Base-by-base conservation (phyloP, 1,139 yeast genomes). In the Scheffersomyces lignicola region DNA sequence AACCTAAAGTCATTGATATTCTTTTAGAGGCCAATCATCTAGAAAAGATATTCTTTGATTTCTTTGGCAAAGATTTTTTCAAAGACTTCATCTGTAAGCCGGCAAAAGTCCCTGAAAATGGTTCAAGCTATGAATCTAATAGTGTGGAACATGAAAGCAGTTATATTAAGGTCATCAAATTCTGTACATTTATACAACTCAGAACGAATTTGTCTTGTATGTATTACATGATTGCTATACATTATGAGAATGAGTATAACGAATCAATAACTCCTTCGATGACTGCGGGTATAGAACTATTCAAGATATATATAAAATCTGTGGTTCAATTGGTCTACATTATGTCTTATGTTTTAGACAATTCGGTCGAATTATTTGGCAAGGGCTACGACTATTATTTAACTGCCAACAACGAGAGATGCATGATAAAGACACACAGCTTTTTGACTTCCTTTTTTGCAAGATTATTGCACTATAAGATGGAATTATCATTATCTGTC, bases 21-120 rank as follows among this genome's bases (percentile, higher is more conserved):
- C 51, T 70, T 24, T 41, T 44, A 9, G 71, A 69, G 41, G 62
- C 75, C 1, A 68, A 65, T 37, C 52, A 55, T 25, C 49, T 70
- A 34, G 76, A 70, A 44, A 59, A 51, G 38, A 39, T 61, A 3
- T 69, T 69, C 37, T 53, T 60, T 32, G 56, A 66, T 4, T 53
- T 58, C 32, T 70, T 69, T 44, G 76, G 76, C 3, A 65, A 65
- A 35, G 74, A 70, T 43, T 70, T 68, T 42, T 70, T 70, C 48
- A 59, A 60, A 34, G 72, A 65, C 33, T 56, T 51, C 25, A 60
- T 70, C 28, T 65, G 74, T 44, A 58, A 56, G 24, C 69, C 71
- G 4, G 61, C 59, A 1, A 36, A 39, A 4, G 43, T 44, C 6
- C 53, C 59, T 8, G 9, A 32, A 30, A 28, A 35, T 22, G 41